Evolutionary conservation across 2,329 filamentous ascomycete genomes (phyloP).

Genomic region (Plenodomus lindquistii): DNA sequence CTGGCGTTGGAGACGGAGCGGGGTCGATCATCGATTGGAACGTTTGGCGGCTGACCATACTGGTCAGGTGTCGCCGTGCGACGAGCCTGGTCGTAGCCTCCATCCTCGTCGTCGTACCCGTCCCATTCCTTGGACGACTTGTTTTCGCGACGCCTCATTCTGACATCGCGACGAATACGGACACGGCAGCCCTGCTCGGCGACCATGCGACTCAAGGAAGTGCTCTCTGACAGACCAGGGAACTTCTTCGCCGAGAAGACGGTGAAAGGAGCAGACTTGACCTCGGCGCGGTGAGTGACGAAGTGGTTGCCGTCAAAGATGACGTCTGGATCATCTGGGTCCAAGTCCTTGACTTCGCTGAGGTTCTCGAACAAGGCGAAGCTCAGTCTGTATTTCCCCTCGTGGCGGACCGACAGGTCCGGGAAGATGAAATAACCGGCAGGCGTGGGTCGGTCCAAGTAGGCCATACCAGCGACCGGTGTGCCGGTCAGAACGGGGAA

Average conservation of each 20-base stretch:
- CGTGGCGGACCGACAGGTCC: conserved; percentile 92
- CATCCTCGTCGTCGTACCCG: conserved; percentile 61
- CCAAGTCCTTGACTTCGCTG: conserved; percentile 80
- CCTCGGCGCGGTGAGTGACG: conserved; percentile 85
- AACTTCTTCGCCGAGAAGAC: conserved; percentile 99
- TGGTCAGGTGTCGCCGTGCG: conserved; percentile 56
- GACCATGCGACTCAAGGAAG: conserved; percentile 82
- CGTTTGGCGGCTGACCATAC: conserved; percentile 49
- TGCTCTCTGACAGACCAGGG: conserved; percentile 89
- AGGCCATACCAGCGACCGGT: conserved; percentile 93
- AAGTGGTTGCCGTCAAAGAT: conserved; percentile 53
- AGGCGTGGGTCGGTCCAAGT: conserved; percentile 80
- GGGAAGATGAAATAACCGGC: conserved; percentile 97
- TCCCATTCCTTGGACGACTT: conserved; percentile 71
- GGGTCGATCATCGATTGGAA: conserved; percentile 53
- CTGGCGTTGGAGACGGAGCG: conserved; percentile 66
- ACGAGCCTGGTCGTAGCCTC: conserved; percentile 51
- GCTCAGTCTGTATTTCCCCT: conserved; percentile 86
- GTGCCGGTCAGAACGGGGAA: conserved; percentile 90
- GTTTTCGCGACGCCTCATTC: conserved; percentile 82
- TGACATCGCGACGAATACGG: conserved; percentile 89
- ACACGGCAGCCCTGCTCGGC: conserved; percentile 97
- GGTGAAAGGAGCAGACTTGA: conserved; percentile 83
- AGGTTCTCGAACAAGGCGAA: conserved; percentile 95
- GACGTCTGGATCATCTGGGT: conserved; percentile 55